Percentiles rank a stretch among this genome's conserved stretches.
Conservation (phyloP, 2,329 filamentous ascomycete species). For the Albifimbria verrucaria region DNA sequence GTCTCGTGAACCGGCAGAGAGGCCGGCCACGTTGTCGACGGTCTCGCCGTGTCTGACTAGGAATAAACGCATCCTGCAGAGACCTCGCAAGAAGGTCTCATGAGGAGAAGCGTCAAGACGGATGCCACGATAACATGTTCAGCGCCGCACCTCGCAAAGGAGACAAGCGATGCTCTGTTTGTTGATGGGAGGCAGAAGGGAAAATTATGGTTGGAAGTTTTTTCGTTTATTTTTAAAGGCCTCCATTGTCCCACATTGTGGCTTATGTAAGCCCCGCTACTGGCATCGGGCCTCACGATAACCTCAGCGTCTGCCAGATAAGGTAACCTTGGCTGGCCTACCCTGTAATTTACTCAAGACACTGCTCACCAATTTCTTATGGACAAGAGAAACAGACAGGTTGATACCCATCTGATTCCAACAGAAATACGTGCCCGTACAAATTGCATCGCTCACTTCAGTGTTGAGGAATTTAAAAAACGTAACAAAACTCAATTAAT, state of each 20-base stretch:
- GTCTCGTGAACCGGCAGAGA: conserved; percentile 78
- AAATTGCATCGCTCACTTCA: too few relatives aligned
- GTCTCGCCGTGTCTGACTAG: conserved; percentile 87
- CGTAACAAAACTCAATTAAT: neutral
- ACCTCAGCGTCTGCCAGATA: too few relatives aligned
- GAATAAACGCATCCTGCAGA: conserved; percentile 50
- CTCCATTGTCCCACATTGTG: neutral
- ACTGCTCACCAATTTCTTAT: too few relatives aligned
- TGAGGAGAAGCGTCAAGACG: neutral
- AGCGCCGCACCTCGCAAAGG: neutral
- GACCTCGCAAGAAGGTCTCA: neutral
- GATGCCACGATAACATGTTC: neutral
- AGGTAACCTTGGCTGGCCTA: too few relatives aligned
- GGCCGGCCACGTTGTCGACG: conserved; percentile 78
- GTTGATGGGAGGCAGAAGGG: neutral
- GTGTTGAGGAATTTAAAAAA: too few relatives aligned
- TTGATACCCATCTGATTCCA: too few relatives aligned
- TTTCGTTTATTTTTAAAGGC: conserved; percentile 8
- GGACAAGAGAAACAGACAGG: too few relatives aligned
- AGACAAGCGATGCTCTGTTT: neutral
- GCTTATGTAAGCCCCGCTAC: neutral
- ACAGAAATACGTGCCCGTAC: too few relatives aligned
- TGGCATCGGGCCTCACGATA: too few relatives aligned
- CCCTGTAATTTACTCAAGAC: too few relatives aligned
- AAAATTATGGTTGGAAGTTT: conserved; percentile 14